Conservation (phyloP, 257 asterid species). For the Gentiana straminea region DNA sequence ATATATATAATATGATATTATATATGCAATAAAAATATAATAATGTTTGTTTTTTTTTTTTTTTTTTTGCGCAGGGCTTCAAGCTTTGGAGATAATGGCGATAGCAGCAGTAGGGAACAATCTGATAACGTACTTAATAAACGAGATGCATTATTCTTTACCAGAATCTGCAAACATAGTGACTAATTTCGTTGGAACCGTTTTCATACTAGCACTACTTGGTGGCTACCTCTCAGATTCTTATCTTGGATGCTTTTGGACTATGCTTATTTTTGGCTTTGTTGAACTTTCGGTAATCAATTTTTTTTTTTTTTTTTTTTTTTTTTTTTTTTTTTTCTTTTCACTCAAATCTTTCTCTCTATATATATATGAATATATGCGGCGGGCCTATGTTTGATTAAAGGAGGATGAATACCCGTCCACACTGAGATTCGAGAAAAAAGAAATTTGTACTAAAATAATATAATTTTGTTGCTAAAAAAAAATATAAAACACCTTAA, state of each 20-base stretch:
- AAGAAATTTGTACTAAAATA: too few relatives aligned
- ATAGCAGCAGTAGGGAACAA: constrained; percentile 97
- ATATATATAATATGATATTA: background rate
- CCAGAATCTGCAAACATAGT: constrained; percentile 76
- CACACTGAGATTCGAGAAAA: too few relatives aligned
- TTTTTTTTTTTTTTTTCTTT: background rate
- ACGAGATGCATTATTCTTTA: constrained; percentile 90
- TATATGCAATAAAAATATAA: background rate
- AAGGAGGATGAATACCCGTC: too few relatives aligned
- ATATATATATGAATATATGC: too few relatives aligned
- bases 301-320: background rate
- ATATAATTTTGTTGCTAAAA: too few relatives aligned
- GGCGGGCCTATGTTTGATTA: too few relatives aligned
- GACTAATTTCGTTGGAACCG: constrained; percentile 80
- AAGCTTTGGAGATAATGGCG: constrained; percentile 93
- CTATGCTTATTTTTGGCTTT: constrained; percentile 76
- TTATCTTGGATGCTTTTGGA: constrained; percentile 90
- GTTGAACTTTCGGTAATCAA: constrained; percentile 69
- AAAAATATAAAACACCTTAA: too few relatives aligned
- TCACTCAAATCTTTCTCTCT: background rate
- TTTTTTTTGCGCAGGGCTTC: constrained; percentile 46
- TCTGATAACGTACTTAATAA: constrained; percentile 71
- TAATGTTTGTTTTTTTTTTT: background rate
- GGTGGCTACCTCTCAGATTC: constrained; percentile 96
- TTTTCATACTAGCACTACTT: constrained; percentile 65